These are phyloP conservation scores for Tirmania nivea DNA, from an alignment of 495 filamentous ascomycete genomes.

Conservation along the genomic window DNA sequence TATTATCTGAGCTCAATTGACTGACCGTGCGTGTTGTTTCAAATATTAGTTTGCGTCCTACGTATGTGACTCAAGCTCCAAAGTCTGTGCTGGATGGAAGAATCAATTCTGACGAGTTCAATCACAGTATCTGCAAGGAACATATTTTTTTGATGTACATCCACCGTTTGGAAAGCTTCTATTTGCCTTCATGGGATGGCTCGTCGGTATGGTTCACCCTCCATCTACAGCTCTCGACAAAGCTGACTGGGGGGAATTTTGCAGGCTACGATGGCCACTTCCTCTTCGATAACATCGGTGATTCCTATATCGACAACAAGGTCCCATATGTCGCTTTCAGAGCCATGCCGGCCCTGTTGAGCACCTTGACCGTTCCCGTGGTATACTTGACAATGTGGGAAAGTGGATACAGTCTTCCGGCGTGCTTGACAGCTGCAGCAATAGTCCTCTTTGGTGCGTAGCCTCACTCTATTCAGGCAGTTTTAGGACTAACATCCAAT, in stretches of 20 bases:
- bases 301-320: slow-evolving; percentile 91
- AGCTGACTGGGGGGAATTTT: not conserved
- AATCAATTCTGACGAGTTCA: slow-evolving; percentile 8
- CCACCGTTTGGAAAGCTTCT: slow-evolving; percentile 85
- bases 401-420: slow-evolving; percentile 86
- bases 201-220: slow-evolving; percentile 25
- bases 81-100: not conserved
- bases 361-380: slow-evolving; percentile 80
- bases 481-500: not conserved
- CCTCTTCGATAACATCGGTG: slow-evolving; percentile 96
- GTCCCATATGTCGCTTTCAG: slow-evolving; percentile 93
- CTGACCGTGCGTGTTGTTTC: not conserved
- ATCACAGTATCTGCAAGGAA: slow-evolving; percentile 77
- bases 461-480: not conserved
- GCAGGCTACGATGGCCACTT: slow-evolving; percentile 89
- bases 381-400: slow-evolving; percentile 99
- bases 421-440: slow-evolving; percentile 64
- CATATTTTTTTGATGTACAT: slow-evolving; percentile 99
- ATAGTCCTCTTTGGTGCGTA: slow-evolving; percentile 49
- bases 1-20: not conserved
- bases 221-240: slow-evolving; percentile 12
- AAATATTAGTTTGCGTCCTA: slow-evolving; percentile 21
- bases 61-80: slow-evolving; percentile 7
- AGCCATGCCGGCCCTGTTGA: slow-evolving; percentile 76
- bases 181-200: slow-evolving; percentile 87